Base-by-base conservation (phyloP, 176 grass and related monocot species). In the Metroxylon sagu region DNA sequence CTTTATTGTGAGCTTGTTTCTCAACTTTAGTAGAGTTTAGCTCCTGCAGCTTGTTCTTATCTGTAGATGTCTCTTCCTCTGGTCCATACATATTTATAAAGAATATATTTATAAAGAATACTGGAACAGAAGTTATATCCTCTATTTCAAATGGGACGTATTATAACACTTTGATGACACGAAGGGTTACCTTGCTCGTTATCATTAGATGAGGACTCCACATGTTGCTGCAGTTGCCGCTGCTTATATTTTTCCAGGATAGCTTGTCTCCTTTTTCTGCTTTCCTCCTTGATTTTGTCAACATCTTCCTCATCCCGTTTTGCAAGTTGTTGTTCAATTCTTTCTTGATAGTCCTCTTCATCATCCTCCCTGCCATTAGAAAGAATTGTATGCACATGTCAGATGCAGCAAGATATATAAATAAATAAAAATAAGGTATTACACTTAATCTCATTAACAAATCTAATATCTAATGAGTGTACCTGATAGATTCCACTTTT, bases 211-310 rank as follows among this genome's bases (percentile, higher is more conserved):
- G 50, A 35, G 16, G 70, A 64, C 83, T 89, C 78, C 58, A 67
- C 12, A 19, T 79, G 60, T 59, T 84, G 79, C 56, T 83, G 83
- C 29, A 65, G 51, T 64, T 90, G 86, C 50, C 69, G 72, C 57
- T 88, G 81, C 70, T 71, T 77, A 61, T 93, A 81, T 56, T 93
- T 98, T 10, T 84, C 88, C 71, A 98, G 72, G 68, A 98, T 98
- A 77, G 88, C 88, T 70, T 93, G 78, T 66, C 81, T 93, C 67
- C 94, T 98, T 60, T 81, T 92, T 63, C 88, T 80, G n/a, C 84
- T 86, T 83, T 93, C 94, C 71, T 98, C 88, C 67, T 81, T 93
- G 18, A 98, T 93, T 80, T 90, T 98, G 75, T 93, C 87, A 71
- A 83, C 69, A 60, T 86, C 85, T 54, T 98, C 94, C 81, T 98